Percentiles rank a stretch among this genome's conserved stretches.
Conservation (phyloP, 257 asterid species). For the Primulina eburnea region DNA sequence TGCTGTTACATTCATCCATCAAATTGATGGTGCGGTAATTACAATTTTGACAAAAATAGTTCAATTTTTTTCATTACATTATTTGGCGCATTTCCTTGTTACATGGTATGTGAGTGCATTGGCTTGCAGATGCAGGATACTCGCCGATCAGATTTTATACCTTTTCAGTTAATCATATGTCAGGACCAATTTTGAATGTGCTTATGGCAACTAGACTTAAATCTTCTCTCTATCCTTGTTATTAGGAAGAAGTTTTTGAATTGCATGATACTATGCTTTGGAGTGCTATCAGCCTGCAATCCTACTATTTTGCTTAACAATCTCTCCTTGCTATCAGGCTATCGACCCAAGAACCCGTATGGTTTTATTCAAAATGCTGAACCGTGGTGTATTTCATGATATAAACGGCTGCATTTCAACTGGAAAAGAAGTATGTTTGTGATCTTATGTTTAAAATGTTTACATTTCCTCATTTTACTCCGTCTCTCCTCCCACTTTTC, state of each 20-base stretch:
- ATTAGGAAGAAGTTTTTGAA: background rate
- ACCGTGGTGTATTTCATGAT: slow-evolving; percentile 72
- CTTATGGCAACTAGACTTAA: background rate
- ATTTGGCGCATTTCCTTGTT: too few species aligned
- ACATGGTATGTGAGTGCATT: background rate
- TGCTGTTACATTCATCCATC: background rate
- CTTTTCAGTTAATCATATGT: too few species aligned
- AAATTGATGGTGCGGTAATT: too few species aligned
- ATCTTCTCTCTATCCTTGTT: background rate
- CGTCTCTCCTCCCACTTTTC: background rate
- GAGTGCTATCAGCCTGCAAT: background rate
- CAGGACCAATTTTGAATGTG: background rate
- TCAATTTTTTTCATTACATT: too few species aligned
- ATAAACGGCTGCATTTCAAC: slow-evolving; percentile 98
- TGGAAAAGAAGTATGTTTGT: slow-evolving; percentile 83
- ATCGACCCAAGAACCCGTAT: slow-evolving; percentile 98
- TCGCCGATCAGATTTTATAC: too few species aligned
- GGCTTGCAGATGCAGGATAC: too few species aligned
- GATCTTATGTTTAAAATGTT: background rate
- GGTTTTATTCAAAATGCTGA: slow-evolving; percentile 93
- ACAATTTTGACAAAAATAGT: too few species aligned
- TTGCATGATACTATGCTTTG: slow-evolving; percentile 5
- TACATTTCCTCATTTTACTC: too few species aligned
- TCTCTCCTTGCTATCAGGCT: slow-evolving; percentile 54
- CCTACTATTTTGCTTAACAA: slow-evolving; percentile 5